A percentile compares a stretch with the other conserved stretches of the same genome.
Conservation (phyloP, 495 filamentous ascomycete genomes). For the Parathielavia hyrcaniae region DNA sequence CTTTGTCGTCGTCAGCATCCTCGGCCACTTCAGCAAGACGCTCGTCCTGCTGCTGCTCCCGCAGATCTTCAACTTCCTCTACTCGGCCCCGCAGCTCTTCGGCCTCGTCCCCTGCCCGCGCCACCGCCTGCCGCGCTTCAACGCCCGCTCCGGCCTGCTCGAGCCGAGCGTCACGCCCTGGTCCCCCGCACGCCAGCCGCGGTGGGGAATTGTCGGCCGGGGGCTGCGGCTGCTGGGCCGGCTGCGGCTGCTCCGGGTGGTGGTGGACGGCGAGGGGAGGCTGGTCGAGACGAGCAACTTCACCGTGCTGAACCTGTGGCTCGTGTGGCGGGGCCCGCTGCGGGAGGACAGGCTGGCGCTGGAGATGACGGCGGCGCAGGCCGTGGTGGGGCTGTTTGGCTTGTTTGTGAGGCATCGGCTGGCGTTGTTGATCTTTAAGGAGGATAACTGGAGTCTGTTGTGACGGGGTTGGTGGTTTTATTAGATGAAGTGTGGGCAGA, state of each 20-base stretch:
- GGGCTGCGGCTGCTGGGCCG: constrained; percentile 58
- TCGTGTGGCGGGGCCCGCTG: constrained; percentile 92
- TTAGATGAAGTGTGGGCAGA: neutral
- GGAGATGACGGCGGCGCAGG: constrained; percentile 70
- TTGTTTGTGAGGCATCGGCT: constrained; percentile 79
- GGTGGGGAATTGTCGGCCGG: constrained; percentile 45
- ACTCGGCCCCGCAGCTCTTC: constrained; percentile 87
- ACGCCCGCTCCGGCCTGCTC: constrained; percentile 69
- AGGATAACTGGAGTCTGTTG: constrained; percentile 61
- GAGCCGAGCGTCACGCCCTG: constrained; percentile 82
- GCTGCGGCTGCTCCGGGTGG: constrained; percentile 58
- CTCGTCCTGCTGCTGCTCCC: constrained; percentile 84
- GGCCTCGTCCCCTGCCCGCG: constrained; percentile 83
- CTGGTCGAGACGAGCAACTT: constrained; percentile 84
- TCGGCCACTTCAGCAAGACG: constrained; percentile 98
- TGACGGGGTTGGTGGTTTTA: neutral
- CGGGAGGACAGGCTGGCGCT: constrained; percentile 75
- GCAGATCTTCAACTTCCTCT: constrained; percentile 94
- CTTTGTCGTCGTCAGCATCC: constrained; percentile 91
- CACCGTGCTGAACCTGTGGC: constrained; percentile 89
- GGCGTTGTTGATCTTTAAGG: constrained; percentile 75
- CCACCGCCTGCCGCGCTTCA: constrained; percentile 85
- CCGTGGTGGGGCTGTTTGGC: constrained; percentile 65
- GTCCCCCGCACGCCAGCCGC: constrained; percentile 57
- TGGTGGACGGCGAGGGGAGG: constrained; percentile 55